Base-by-base conservation (phyloP, 305 asterid genomes). In the Andrographis paniculata region DNA sequence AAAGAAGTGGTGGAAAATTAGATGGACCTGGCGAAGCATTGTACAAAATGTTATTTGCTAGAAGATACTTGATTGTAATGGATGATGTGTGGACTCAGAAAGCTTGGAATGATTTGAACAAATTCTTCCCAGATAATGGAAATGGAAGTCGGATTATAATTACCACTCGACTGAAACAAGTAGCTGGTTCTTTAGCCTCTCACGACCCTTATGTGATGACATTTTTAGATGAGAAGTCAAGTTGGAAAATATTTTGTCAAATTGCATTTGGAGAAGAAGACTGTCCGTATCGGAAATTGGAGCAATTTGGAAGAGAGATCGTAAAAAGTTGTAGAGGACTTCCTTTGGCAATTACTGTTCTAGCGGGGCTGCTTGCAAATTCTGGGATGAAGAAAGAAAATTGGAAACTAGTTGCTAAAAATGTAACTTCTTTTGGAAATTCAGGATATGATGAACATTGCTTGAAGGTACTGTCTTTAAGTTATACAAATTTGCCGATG, bases 261-360 rank as follows among this genome's bases (percentile, higher is more conserved):
- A 50, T 49, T 23, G 47, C 50, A 14, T 59, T 71, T 53, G 59
- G 51, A 10, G 27, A 57, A 5, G 61, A n/a, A 39, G n/a, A 15
- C 4, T 15, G 13, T 9, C 57, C 66, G 6, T 1, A 0, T 3
- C 16, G 12, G 15, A 40, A 44, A 17, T 11, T 67, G 11, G 17
- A 0, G 10, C 24, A 47, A 7, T 35, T 46, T 22, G 74, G 74
- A 13, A 61, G 12, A 31, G 0, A 40, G 39, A 67, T 67, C 10
- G 65, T 50, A 14, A 14, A 12, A 13, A 45, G 12, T 5, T 71
- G 78, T 38, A 39, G 53, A 17, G 74, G 74, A 23, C 10, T 71
- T 15, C 78, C 78, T n/a, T 62, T 71, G 10, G 24, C 58, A 17
- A 42, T 71, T 66, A 64, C 38, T 43, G 60, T 67, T 23, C 24